These are phyloP conservation scores for Pseudogymnoascus sp. DNA, from an alignment of 2,329 filamentous ascomycete species.

Conservation along the genomic window DNA sequence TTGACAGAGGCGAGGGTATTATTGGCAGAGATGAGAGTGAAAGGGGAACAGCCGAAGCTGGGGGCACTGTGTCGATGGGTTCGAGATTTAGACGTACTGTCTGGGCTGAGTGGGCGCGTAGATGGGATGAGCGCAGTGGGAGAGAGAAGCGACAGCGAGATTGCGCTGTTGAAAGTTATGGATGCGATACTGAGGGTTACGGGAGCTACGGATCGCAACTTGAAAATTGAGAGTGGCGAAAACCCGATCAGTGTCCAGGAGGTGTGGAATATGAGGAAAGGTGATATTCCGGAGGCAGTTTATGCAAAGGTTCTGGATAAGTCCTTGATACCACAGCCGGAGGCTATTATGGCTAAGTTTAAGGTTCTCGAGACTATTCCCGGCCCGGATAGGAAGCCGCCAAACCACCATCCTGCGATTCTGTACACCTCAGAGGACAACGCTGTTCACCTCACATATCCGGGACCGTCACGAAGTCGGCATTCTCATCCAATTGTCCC, in stretches of 20 bases:
- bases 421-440: constrained; percentile 53
- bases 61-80: constrained; percentile 66
- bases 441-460: constrained; percentile 41
- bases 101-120: constrained; percentile 47
- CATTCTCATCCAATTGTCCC: constrained; percentile 53
- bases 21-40: constrained; percentile 61
- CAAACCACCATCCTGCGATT: constrained; percentile 58
- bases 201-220: constrained; percentile 48
- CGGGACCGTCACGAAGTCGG: constrained; percentile 43
- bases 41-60: constrained; percentile 56
- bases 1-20: constrained; percentile 57
- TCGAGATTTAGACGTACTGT: constrained; percentile 60
- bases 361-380: constrained; percentile 53
- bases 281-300: constrained; percentile 32
- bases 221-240: constrained; percentile 23
- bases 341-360: constrained; percentile 35
- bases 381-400: constrained; percentile 53
- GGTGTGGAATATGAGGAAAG: constrained; percentile 50
- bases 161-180: constrained; percentile 50
- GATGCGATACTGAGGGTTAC: constrained; percentile 57
- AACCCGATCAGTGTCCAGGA: constrained; percentile 48
- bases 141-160: constrained; percentile 37
- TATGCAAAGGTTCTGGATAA: constrained; percentile 52
- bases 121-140: constrained; percentile 29
- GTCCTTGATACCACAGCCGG: constrained; percentile 34